Evolutionary conservation across 2,329 filamentous ascomycete species (phyloP).

Genomic region (Cercospora nicotianae): DNA sequence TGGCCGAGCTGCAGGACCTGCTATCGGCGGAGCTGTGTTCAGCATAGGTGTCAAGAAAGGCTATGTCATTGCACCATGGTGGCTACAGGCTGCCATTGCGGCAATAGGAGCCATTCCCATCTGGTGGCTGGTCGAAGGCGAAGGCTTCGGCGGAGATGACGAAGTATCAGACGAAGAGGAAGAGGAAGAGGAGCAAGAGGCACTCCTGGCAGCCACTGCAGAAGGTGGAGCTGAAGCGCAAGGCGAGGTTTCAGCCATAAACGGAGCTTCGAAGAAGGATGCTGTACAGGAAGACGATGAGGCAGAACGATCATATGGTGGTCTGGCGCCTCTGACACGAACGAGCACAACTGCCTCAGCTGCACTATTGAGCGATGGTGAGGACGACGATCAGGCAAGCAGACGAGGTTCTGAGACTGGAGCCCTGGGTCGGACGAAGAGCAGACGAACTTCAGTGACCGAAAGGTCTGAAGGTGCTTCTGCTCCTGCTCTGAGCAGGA

Average conservation of each 20-base stretch:
- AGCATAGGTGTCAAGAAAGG: conserved; percentile 72
- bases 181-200: conserved; percentile 24
- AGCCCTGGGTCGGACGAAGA: conserved; percentile 14
- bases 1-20: conserved; percentile 77
- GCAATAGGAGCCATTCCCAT: conserved; percentile 68
- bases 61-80: conserved; percentile 79
- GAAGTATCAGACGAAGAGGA: conserved; percentile 42
- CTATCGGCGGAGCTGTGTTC: conserved; percentile 70
- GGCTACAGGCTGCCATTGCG: conserved; percentile 67
- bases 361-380: conserved; percentile 27
- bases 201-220: conserved; percentile 18
- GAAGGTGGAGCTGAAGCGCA: conserved; percentile 30
- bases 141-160: conserved; percentile 58
- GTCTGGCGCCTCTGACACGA: conserved; percentile 36
- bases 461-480: conserved; percentile 5
- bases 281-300: conserved; percentile 36
- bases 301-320: conserved; percentile 41
- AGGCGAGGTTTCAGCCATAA: conserved; percentile 9
- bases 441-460: conserved; percentile 21
- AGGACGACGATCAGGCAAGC: conserved; percentile 27
- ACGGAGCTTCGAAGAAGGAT: conserved; percentile 4
- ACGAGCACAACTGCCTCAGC: conserved; percentile 36
- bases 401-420: conserved; percentile 16
- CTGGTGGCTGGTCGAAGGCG: conserved; percentile 71
- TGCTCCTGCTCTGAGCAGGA: conserved; percentile 24